Conservation (phyloP, 306 rosid genomes). For the Glycine soja region DNA sequence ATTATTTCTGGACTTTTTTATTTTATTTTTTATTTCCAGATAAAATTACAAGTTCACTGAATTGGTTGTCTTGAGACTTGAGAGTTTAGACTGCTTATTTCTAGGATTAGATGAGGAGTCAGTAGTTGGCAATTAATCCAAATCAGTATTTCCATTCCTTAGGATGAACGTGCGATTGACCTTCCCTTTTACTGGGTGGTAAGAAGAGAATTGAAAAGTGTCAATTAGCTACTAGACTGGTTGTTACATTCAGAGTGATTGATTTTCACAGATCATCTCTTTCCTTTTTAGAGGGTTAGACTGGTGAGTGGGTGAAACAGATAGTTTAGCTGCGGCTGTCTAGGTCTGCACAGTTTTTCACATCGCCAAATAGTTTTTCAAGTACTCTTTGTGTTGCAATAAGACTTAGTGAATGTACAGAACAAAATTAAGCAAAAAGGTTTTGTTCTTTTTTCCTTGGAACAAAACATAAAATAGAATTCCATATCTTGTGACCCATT, state of each 20-base stretch:
- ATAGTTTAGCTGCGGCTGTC: background rate
- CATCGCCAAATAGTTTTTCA: background rate
- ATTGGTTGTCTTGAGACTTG: background rate
- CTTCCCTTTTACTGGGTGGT: slow-evolving; percentile 1
- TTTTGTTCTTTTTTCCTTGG: background rate
- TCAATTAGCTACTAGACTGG: background rate
- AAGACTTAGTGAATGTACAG: background rate
- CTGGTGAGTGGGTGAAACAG: background rate
- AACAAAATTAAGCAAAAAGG: background rate
- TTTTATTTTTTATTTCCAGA: background rate
- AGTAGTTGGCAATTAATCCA: background rate
- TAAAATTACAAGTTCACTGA: background rate
- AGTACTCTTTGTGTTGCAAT: slow-evolving; percentile 1
- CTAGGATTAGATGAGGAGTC: background rate
- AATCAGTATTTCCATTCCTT: slow-evolving; percentile 5
- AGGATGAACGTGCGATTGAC: background rate
- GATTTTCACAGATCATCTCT: background rate
- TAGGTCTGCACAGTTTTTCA: background rate
- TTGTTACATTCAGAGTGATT: background rate
- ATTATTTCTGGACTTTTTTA: background rate
- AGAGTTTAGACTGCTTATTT: slow-evolving; percentile 14
- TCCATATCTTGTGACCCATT: background rate
- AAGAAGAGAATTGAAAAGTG: background rate
- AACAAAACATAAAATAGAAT: background rate
- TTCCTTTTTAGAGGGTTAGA: background rate